Percentiles rank a stretch among this genome's conserved stretches.
Conservation (phyloP, 2,329 filamentous ascomycete genomes). For the Trichoderma harzianum region DNA sequence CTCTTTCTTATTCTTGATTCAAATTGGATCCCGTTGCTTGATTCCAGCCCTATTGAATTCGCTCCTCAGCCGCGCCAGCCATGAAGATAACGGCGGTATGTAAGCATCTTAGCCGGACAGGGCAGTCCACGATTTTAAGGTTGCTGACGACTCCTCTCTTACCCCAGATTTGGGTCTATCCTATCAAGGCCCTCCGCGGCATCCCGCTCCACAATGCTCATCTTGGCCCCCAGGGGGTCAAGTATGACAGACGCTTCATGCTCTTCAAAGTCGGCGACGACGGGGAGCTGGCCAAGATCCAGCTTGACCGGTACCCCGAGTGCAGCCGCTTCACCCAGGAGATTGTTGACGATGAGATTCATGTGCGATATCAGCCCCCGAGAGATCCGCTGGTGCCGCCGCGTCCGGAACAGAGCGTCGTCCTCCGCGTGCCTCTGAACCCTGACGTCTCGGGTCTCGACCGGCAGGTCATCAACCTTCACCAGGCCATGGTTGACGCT, state of each 20-base stretch:
- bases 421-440: constrained; percentile 54
- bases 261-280: constrained; percentile 52
- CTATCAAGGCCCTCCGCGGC: constrained; percentile 68
- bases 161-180: constrained; percentile 61
- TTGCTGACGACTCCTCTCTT: not conserved
- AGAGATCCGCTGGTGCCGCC: constrained; percentile 38
- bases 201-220: constrained; percentile 51
- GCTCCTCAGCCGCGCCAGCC: not conserved
- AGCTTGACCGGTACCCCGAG: constrained; percentile 54
- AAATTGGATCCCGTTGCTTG: not conserved
- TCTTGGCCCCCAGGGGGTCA: constrained; percentile 61
- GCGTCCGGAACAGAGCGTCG: constrained; percentile 34
- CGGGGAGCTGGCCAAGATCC: constrained; percentile 52
- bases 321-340: constrained; percentile 63
- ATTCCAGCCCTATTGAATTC: not conserved
- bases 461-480: constrained; percentile 53
- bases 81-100: constrained; percentile 34
- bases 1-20: not conserved
- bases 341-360: constrained; percentile 41
- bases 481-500: constrained; percentile 54
- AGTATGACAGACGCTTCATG: constrained; percentile 69
- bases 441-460: constrained; percentile 48
- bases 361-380: constrained; percentile 43
- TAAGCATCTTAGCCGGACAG: constrained; percentile 2
- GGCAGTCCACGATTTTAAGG: not conserved